Conservation (phyloP, 768 basidiomycete genomes). For the Lentinus tigrinus region DNA sequence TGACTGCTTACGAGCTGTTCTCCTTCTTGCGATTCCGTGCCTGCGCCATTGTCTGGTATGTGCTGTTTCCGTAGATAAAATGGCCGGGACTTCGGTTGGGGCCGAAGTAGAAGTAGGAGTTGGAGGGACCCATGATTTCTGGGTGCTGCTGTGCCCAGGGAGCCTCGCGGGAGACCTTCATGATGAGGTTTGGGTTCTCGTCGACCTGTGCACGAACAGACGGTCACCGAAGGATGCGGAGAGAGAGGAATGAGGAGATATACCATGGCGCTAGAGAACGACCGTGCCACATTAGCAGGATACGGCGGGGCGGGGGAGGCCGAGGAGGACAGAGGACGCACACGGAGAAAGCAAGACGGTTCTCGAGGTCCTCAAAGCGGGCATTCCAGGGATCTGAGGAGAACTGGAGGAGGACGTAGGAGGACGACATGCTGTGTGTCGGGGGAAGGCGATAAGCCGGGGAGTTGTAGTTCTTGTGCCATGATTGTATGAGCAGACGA, state of each 20-base stretch:
- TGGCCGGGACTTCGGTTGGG: conserved; percentile 60
- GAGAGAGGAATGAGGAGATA: not conserved
- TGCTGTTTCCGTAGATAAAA: conserved; percentile 67
- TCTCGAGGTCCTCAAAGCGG: conserved; percentile 62
- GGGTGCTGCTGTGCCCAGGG: conserved; percentile 69
- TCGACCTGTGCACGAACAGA: conserved; percentile 42
- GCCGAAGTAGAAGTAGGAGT: conserved; percentile 74
- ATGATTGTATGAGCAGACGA: conserved; percentile 9
- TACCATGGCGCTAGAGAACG: conserved; percentile 17
- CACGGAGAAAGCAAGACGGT: conserved; percentile 67
- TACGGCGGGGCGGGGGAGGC: not conserved
- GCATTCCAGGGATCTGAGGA: conserved; percentile 63
- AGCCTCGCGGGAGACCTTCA: conserved; percentile 62
- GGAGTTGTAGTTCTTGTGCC: not conserved
- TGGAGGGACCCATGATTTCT: conserved; percentile 77
- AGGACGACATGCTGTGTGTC: conserved; percentile 31
- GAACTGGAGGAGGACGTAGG: conserved; percentile 60
- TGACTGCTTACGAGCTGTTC: conserved; percentile 55
- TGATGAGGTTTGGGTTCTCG: conserved; percentile 56
- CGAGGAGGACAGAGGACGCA: conserved; percentile 34
- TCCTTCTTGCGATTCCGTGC: conserved; percentile 58
- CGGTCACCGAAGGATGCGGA: not conserved
- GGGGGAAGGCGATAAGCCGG: conserved; percentile 18
- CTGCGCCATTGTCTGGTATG: conserved; percentile 54
- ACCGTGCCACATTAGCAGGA: conserved; percentile 1